Evolutionary conservation across 2,329 filamentous ascomycete genomes (phyloP).

Genomic region (Arthrobotrys megalospora): DNA sequence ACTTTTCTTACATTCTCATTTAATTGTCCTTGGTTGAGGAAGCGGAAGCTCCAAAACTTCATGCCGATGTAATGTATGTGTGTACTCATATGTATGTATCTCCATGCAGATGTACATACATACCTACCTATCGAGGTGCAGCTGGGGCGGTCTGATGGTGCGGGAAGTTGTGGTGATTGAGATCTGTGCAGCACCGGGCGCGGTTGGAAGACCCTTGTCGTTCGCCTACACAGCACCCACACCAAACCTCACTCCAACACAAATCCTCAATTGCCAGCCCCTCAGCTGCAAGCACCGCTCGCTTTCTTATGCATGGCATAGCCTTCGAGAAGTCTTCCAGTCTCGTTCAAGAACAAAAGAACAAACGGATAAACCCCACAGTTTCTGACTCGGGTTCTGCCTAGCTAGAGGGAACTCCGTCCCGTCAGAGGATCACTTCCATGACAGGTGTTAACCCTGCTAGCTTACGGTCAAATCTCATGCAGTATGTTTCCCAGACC

Average conservation of each 20-base stretch:
- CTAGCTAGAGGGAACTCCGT: conserved; percentile 37
- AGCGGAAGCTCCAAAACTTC: conserved; percentile 16
- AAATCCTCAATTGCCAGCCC: conserved; percentile 22
- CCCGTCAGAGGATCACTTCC: conserved; percentile 24
- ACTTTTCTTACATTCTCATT: conserved; percentile 44
- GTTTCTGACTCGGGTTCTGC: conserved; percentile 37
- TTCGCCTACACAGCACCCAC: conserved; percentile 55
- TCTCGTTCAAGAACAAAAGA: conserved; percentile 35
- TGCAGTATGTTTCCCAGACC: conserved; percentile 5
- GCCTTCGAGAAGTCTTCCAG: conserved; percentile 28
- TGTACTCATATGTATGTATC: conserved; percentile 8
- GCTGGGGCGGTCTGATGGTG: neutral
- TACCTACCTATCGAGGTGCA: conserved; percentile 12
- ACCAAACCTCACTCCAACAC: conserved; percentile 57
- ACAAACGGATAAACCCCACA: conserved; percentile 47
- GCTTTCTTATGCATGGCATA: conserved; percentile 6
- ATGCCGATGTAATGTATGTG: conserved; percentile 26
- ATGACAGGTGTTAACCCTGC: conserved; percentile 46
- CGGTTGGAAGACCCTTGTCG: conserved; percentile 59
- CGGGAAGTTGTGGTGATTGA: conserved; percentile 26
- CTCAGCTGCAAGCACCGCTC: conserved; percentile 22
- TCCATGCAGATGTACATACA: neutral
- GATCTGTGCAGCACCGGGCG: conserved; percentile 59
- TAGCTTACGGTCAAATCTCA: conserved; percentile 31
- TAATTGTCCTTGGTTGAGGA: conserved; percentile 32